These are phyloP conservation scores for Macrolepiota fuliginosa DNA, from an alignment of 768 basidiomycete genomes.

Conservation along the genomic window DNA sequence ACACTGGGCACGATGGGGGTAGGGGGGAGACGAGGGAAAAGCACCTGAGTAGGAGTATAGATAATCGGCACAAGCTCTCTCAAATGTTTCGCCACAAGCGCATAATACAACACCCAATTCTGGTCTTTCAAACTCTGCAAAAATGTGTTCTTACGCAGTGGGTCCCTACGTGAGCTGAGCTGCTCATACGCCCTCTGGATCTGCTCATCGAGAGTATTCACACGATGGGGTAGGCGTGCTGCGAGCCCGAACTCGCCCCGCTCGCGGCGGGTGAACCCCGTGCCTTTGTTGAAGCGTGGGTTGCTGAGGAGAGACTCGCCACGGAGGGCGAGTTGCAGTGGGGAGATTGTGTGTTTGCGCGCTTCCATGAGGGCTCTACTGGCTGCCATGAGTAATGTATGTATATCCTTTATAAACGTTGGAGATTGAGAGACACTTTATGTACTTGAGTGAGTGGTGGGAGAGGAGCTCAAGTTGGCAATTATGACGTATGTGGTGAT, in stretches of 20 bases:
- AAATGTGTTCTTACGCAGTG: slow-evolving; percentile 68
- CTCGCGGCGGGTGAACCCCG: slow-evolving; percentile 68
- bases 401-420: background rate
- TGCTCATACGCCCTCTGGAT: slow-evolving; percentile 73
- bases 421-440: background rate
- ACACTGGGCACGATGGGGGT: background rate
- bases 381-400: too few relatives aligned
- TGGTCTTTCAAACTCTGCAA: slow-evolving; percentile 74
- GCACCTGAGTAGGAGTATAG: slow-evolving; percentile 79
- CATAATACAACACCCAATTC: slow-evolving; percentile 82
- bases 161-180: slow-evolving; percentile 31
- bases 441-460: background rate
- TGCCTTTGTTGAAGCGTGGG: slow-evolving; percentile 79
- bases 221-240: slow-evolving; percentile 46
- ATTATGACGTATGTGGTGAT: background rate
- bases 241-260: slow-evolving; percentile 64
- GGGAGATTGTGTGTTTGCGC: slow-evolving; percentile 17
- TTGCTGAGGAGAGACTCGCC: slow-evolving; percentile 62
- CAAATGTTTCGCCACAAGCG: slow-evolving; percentile 55
- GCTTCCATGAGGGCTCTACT: background rate
- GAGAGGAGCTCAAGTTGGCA: background rate
- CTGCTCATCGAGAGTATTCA: slow-evolving; percentile 74
- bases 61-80: slow-evolving; percentile 68
- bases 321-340: slow-evolving; percentile 48
- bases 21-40: background rate